A percentile compares a stretch with the other conserved stretches of the same genome.
phyloP scores from a whole-genome alignment of 805 yeast species.

The Grigorovia yakushimaensis region DNA sequence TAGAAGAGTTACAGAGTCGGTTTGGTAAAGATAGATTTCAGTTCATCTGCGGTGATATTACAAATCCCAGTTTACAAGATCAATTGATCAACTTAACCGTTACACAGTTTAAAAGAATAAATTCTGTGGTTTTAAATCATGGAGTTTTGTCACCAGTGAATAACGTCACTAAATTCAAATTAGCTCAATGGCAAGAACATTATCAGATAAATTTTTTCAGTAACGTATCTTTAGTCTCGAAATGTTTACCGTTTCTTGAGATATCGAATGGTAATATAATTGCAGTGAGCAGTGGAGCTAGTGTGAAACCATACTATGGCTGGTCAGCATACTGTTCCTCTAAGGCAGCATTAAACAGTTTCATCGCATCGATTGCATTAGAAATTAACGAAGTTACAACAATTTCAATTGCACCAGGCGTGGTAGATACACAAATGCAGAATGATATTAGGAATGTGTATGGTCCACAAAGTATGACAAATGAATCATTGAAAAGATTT shows the following conservation, averaged over 20 bases:
- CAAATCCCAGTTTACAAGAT: conserved; percentile 27
- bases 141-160: conserved; percentile 77
- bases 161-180: conserved; percentile 31
- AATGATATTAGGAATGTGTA: conserved; percentile 56
- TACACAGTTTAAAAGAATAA: conserved; percentile 44
- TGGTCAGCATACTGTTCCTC: conserved; percentile 93
- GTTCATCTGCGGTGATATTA: conserved; percentile 52
- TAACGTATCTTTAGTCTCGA: conserved; percentile 47
- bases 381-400: conserved; percentile 46
- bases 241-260: conserved; percentile 48
- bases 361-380: conserved; percentile 52
- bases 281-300: conserved; percentile 88
- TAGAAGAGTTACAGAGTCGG: conserved; percentile 34
- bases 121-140: conserved; percentile 67
- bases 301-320: conserved; percentile 35
- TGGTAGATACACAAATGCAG: conserved; percentile 90
- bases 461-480: conserved; percentile 50
- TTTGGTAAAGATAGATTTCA: conserved; percentile 41
- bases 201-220: conserved; percentile 77
- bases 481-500: conserved; percentile 51
- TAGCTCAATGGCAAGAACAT: conserved; percentile 49
- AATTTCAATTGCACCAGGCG: conserved; percentile 86
- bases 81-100: conserved; percentile 38
- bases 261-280: conserved; percentile 51
- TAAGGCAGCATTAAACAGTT: conserved; percentile 82